phyloP scores from a whole-genome alignment of 1,284 basidiomycete genomes.

The Porphyrellus sp. region DNA sequence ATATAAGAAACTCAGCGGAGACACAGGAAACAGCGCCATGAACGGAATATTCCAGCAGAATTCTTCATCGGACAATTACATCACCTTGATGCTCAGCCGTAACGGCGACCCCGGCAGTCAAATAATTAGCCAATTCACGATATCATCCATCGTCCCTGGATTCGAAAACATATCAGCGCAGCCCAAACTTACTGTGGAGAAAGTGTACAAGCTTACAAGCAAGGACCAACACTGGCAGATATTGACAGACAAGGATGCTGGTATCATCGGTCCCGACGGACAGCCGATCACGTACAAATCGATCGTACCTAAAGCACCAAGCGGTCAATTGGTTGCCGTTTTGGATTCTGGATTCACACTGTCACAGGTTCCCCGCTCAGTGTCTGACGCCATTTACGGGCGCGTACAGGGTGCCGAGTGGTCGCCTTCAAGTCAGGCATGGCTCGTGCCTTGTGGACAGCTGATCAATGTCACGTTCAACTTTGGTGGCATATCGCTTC shows the following conservation, averaged over 20 bases:
- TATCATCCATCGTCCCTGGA: slow-evolving; percentile 49
- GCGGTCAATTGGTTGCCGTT: slow-evolving; percentile 65
- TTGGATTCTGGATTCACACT: slow-evolving; percentile 73
- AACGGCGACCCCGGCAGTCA: slow-evolving; percentile 51
- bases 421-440: slow-evolving; percentile 53
- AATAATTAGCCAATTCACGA: slow-evolving; percentile 50
- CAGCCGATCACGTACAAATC: slow-evolving; percentile 55
- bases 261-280: slow-evolving; percentile 71
- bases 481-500: slow-evolving; percentile 65
- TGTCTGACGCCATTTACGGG: slow-evolving; percentile 78
- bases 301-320: slow-evolving; percentile 62
- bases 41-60: slow-evolving; percentile 60
- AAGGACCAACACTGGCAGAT: slow-evolving; percentile 78
- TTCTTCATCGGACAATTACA: slow-evolving; percentile 54
- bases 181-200: slow-evolving; percentile 65
- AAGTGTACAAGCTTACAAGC: slow-evolving; percentile 39
- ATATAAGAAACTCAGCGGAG: slow-evolving; percentile 49
- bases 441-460: slow-evolving; percentile 74
- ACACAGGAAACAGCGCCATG: slow-evolving; percentile 53
- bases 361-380: slow-evolving; percentile 66
- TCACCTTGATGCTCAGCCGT: slow-evolving; percentile 67
- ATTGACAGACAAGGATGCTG: slow-evolving; percentile 55
- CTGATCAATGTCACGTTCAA: slow-evolving; percentile 65
- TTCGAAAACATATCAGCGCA: slow-evolving; percentile 60
- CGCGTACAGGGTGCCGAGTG: slow-evolving; percentile 72